Evolutionary conservation across 2,329 filamentous ascomycete species (phyloP).

Genomic region (Nectriaceae sp.): DNA sequence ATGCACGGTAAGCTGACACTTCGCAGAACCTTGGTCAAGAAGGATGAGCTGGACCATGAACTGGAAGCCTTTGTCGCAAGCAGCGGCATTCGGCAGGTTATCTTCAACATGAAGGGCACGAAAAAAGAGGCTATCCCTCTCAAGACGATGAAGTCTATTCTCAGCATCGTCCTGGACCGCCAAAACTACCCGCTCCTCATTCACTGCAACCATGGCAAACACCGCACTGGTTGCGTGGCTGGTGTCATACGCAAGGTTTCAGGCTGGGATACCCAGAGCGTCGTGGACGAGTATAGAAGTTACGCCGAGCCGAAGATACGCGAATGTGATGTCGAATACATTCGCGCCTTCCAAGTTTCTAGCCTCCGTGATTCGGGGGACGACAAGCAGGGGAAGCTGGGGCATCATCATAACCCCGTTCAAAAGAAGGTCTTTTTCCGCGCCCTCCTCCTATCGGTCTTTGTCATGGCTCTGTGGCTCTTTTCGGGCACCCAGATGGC

Average conservation of each 20-base stretch:
- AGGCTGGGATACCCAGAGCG: slow-evolving; percentile 63
- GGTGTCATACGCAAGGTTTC: slow-evolving; percentile 75
- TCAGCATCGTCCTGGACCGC: slow-evolving; percentile 70
- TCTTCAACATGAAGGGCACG: slow-evolving; percentile 83
- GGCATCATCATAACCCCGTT: too few species aligned
- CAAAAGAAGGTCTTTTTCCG: slow-evolving; percentile 43
- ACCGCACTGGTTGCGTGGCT: slow-evolving; percentile 88
- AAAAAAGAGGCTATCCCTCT: slow-evolving; percentile 75
- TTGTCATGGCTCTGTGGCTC: slow-evolving; percentile 47
- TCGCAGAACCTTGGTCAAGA: slow-evolving; percentile 62
- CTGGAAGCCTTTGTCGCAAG: slow-evolving; percentile 63
- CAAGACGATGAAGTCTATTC: slow-evolving; percentile 68
- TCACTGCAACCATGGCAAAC: slow-evolving; percentile 94
- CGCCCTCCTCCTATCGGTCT: slow-evolving; percentile 43
- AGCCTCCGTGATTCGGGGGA: slow-evolving; percentile 31
- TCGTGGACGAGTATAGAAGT: slow-evolving; percentile 72
- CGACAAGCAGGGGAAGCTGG: slow-evolving; percentile 10
- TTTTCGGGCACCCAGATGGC: slow-evolving; percentile 38
- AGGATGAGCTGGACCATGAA: slow-evolving; percentile 54
- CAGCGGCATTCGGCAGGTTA: slow-evolving; percentile 70
- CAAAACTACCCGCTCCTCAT: slow-evolving; percentile 79
- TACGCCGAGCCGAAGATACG: slow-evolving; percentile 64
- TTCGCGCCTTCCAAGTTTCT: slow-evolving; percentile 50
- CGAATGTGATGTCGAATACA: slow-evolving; percentile 61
- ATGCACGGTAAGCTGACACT: slow-evolving; percentile 19